A percentile compares a stretch with the other conserved stretches of the same genome.
phyloP scores from a whole-genome alignment of 441 rosid species.

The Eutrema salsugineum region DNA sequence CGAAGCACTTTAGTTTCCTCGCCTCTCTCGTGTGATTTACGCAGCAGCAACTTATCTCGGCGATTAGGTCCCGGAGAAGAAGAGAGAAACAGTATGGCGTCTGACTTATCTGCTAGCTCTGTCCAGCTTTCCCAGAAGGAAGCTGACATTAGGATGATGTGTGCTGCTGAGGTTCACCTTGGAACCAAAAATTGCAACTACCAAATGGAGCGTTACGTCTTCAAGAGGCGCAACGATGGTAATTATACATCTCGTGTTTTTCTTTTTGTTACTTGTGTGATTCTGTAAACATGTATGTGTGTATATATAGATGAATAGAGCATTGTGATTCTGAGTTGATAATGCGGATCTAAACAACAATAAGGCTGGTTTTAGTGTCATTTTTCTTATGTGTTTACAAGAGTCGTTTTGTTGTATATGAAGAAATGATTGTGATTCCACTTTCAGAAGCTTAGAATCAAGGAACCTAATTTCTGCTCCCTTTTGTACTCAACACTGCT shows the following conservation, averaged over 20 bases:
- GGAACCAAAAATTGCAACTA: slow-evolving; percentile 88
- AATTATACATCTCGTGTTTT: neutral
- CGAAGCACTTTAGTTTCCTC: too few species aligned
- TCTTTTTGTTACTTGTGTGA: neutral
- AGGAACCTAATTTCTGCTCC: too few species aligned
- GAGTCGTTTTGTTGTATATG: neutral
- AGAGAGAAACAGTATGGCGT: slow-evolving; percentile 33
- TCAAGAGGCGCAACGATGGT: slow-evolving; percentile 94
- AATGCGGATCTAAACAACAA: neutral
- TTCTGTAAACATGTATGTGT: neutral
- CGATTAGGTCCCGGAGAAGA: slow-evolving; percentile 8
- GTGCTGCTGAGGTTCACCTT: slow-evolving; percentile 88
- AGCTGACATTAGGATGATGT: slow-evolving; percentile 80
- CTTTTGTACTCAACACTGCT: too few species aligned
- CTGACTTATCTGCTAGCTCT: slow-evolving; percentile 38
- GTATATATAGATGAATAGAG: neutral
- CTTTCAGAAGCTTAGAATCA: too few species aligned
- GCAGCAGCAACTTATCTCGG: neutral
- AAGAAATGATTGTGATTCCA: too few species aligned
- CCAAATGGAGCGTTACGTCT: slow-evolving; percentile 95
- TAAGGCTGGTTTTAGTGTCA: neutral
- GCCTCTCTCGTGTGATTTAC: neutral
- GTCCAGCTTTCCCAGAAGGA: slow-evolving; percentile 63
- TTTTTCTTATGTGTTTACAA: neutral
- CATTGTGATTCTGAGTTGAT: neutral